Evolutionary conservation across 306 rosid genomes (phyloP).

Genomic region (Lagenaria siceraria): DNA sequence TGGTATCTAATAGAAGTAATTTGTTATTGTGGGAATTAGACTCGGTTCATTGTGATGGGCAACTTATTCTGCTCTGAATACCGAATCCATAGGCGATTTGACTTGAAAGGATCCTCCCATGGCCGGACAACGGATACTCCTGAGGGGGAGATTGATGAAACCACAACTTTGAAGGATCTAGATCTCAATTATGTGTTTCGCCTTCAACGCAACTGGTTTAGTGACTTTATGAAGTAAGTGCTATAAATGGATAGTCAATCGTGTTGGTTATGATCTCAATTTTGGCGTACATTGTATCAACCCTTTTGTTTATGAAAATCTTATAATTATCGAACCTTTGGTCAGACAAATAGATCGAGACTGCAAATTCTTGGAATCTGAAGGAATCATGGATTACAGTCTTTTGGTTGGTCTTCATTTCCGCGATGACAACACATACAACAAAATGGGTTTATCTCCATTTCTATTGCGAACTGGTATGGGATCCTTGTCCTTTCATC

Average conservation of each 20-base stretch:
- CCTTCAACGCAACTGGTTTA: conserved; percentile 47
- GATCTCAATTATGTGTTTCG: conserved; percentile 91
- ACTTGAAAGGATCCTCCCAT: conserved; percentile 93
- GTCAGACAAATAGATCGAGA: conserved; percentile 79
- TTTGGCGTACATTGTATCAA: too few species aligned
- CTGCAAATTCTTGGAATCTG: conserved; percentile 83
- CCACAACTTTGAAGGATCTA: conserved; percentile 87
- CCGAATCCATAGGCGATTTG: conserved; percentile 83
- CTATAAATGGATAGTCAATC: not conserved
- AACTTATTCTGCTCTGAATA: conserved; percentile 94
- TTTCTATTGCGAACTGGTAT: conserved; percentile 78
- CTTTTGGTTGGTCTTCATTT: conserved; percentile 92
- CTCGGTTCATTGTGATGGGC: conserved; percentile 93
- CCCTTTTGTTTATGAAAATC: not conserved
- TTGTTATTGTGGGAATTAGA: conserved; percentile 31
- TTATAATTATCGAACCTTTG: conserved; percentile 17
- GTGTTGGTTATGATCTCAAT: not conserved
- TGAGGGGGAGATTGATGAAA: conserved; percentile 82
- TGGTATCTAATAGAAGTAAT: not conserved
- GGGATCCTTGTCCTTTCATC: not conserved
- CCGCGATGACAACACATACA: conserved; percentile 59
- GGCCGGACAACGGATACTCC: conserved; percentile 77
- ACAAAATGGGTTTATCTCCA: conserved; percentile 80
- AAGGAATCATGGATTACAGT: conserved; percentile 95
- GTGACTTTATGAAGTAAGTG: conserved; percentile 52